Evolutionary conservation across 2,329 filamentous ascomycete species (phyloP).

Genomic region (Gremmenia infestans): DNA sequence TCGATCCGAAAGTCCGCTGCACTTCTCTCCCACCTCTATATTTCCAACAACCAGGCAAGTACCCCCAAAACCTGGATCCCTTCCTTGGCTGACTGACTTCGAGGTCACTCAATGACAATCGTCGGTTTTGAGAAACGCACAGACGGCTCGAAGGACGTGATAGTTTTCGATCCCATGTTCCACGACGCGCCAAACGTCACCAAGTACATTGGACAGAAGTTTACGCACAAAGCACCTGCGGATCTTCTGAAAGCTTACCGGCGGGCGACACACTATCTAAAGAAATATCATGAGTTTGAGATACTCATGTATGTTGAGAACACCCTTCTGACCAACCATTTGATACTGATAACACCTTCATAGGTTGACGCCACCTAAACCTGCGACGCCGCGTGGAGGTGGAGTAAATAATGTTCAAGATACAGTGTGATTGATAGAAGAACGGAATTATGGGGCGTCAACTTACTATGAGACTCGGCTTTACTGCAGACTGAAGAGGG

Average conservation of each 20-base stretch:
- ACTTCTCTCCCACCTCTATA: slow-evolving; percentile 82
- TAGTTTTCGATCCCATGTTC: slow-evolving; percentile 88
- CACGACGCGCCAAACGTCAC: slow-evolving; percentile 61
- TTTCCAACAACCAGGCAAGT: slow-evolving; percentile 70
- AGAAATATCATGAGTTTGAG: slow-evolving; percentile 73
- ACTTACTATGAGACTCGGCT: neutral
- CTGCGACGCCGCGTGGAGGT: neutral
- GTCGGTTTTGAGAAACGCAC: slow-evolving; percentile 71
- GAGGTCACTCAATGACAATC: slow-evolving; percentile 85
- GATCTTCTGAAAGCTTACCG: slow-evolving; percentile 68
- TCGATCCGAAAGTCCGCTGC: slow-evolving; percentile 56
- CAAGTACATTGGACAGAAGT: slow-evolving; percentile 48
- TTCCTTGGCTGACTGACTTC: slow-evolving; percentile 1
- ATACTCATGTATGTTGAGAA: slow-evolving; percentile 57
- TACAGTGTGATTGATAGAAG: neutral
- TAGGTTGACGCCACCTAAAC: neutral
- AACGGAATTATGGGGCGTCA: neutral
- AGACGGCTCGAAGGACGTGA: slow-evolving; percentile 61
- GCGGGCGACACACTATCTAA: slow-evolving; percentile 61
- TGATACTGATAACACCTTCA: neutral
- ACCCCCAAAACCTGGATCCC: neutral
- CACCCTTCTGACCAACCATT: neutral
- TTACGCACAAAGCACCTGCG: slow-evolving; percentile 43
- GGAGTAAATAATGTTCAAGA: neutral
- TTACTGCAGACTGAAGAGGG: neutral